Percentiles rank a stretch among this genome's conserved stretches.
Conservation (phyloP, 148 eudicot species). For the Diospyros lotus region DNA sequence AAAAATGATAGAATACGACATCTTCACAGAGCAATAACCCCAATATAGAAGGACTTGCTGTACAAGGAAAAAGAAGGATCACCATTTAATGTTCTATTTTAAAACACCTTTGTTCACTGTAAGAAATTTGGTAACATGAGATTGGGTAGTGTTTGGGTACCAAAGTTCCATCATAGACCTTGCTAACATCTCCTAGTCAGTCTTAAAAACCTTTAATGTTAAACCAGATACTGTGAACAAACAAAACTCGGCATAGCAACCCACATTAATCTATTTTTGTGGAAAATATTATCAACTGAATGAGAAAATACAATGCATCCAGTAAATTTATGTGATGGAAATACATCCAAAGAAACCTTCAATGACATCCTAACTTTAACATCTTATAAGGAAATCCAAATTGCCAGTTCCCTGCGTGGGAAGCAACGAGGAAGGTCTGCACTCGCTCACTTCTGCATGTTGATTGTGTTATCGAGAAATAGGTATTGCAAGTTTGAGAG, state of each 20-base stretch:
- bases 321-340: neutral
- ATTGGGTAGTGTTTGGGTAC: neutral
- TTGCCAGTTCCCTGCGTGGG: neutral
- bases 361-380: neutral
- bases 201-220: neutral
- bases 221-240: neutral
- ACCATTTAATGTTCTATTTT: no score
- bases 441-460: neutral
- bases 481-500: neutral
- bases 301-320: neutral
- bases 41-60: no score
- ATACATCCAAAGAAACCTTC: neutral
- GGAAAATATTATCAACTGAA: neutral
- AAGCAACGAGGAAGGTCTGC: neutral
- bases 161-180: neutral
- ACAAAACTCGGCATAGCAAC: neutral
- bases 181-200: neutral
- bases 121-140: neutral
- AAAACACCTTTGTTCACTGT: no score
- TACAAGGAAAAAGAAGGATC: no score
- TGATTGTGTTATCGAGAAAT: neutral
- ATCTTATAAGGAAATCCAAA: neutral
- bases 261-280: neutral
- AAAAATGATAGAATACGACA: no score
- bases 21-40: no score